Percentiles rank a stretch among this genome's conserved stretches.
These are phyloP conservation scores for Xylaria acuta DNA, from an alignment of 495 filamentous ascomycete species.

Conservation along the genomic window DNA sequence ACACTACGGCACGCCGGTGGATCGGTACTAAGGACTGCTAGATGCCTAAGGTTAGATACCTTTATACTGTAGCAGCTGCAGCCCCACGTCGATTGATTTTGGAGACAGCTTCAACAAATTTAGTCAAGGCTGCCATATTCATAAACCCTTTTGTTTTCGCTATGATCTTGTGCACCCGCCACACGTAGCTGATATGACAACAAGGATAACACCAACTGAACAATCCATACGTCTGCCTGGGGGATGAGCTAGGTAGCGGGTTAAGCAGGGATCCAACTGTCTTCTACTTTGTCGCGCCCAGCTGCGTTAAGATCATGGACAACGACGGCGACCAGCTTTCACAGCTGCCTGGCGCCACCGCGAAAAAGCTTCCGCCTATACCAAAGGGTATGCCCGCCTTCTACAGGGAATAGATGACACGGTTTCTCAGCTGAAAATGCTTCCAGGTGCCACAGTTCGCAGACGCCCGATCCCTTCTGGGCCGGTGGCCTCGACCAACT, in stretches of 20 bases:
- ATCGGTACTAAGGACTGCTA: background rate
- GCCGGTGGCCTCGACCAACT: constrained; percentile 37
- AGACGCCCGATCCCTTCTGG: constrained; percentile 63
- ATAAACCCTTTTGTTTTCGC: background rate
- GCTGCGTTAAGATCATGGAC: constrained; percentile 12
- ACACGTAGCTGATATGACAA: constrained; percentile 22
- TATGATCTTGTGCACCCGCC: background rate
- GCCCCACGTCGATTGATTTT: constrained; percentile 7
- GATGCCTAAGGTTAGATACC: no score
- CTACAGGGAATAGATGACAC: background rate
- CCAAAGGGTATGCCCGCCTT: constrained; percentile 26
- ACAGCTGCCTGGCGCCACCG: constrained; percentile 25
- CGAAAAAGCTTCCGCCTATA: constrained; percentile 27
- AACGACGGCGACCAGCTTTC: background rate
- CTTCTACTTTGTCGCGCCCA: background rate
- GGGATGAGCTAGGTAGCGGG: constrained; percentile 16
- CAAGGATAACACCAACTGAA: background rate
- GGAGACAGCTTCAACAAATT: constrained; percentile 11
- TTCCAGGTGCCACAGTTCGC: constrained; percentile 75
- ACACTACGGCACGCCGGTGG: background rate
- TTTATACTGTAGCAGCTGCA: no score
- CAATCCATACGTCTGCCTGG: constrained; percentile 22
- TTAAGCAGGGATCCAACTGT: background rate
- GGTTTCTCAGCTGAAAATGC: constrained; percentile 52
- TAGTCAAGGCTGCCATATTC: constrained; percentile 6